Evolutionary conservation across 306 rosid species (phyloP), one percentile per base, ranked within the genome.

Genomic region (Gillenia trifoliata): DNA sequence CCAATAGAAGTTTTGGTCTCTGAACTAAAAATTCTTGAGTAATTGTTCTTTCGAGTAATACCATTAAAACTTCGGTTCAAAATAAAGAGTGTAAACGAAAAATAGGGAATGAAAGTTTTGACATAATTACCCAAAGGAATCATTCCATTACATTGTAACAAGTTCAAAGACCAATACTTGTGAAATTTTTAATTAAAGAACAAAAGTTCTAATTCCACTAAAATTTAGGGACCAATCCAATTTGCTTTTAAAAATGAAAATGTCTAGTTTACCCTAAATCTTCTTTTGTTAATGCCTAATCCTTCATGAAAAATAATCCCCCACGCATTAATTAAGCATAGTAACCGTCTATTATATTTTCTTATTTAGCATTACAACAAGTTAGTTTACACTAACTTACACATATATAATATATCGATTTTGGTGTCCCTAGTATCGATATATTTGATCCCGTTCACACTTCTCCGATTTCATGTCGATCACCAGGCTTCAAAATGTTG

Each of bases 401-500:
- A 40, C 3, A 38, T 15, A 55, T 16, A 55, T 55, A 36, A 56
- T 31, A 52, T 28, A 70, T 16, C 20, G 52, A 47, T 47, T 47
- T 47, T 17, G 52, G 52, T 47, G 15, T 47, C 52, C 52, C 52
- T 15, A 47, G 15, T 16, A 47, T 47, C 52, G 52, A 47, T 6
- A 47, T 47, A 47, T 1, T 38, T 80, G 79, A 67, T n/a, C 60
- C 3, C 11, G 6, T 8, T 29, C 23, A 81, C 75, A 83, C 96
- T 68, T 77, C 83, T 62, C 77, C 80, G 47, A 73, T 83, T 19
- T 66, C 77, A 38, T 17, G 43, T 75, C 59, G 76, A 52, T 78
- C 70, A 25, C 57, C 72, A 11, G 70, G 75, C 83, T 80, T 85
- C 85, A 86, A 82, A 70, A 92, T 82, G 84, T 94, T 83, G 52